phyloP scores from a whole-genome alignment of 352 stramenopile genomes.

The Phytopythium chamaehyphon region DNA sequence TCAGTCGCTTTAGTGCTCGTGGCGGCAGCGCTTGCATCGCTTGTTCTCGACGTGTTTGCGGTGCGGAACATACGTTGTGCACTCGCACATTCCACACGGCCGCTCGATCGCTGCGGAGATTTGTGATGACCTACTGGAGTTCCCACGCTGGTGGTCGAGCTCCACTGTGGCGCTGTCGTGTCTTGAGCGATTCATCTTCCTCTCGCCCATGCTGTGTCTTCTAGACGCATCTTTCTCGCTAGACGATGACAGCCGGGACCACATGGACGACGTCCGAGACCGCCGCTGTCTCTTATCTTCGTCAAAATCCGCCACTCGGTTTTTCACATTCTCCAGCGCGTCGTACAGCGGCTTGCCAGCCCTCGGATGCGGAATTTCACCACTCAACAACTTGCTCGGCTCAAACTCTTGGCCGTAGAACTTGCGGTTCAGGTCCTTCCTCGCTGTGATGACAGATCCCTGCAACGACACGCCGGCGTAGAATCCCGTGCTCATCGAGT shows the following conservation, averaged over 20 bases:
- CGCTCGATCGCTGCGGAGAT: conserved; percentile 24
- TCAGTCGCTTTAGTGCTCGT: conserved; percentile 54
- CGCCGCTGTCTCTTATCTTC: not conserved
- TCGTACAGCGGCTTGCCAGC: conserved; percentile 31
- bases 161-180: not conserved
- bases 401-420: conserved; percentile 67
- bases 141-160: not conserved
- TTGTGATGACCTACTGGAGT: not conserved
- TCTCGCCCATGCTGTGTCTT: not conserved
- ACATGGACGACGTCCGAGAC: conserved; percentile 1
- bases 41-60: conserved; percentile 58
- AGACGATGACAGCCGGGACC: not conserved
- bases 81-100: conserved; percentile 35
- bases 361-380: conserved; percentile 21
- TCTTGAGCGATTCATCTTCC: not conserved
- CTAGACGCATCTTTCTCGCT: not conserved
- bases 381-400: conserved; percentile 25
- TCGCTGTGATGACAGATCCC: conserved; percentile 67
- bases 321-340: conserved; percentile 30
- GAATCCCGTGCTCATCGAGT: conserved; percentile 77
- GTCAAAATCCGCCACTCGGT: conserved; percentile 10
- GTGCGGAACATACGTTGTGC: conserved; percentile 38
- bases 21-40: conserved; percentile 54
- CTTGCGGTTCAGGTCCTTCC: conserved; percentile 80
- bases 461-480: conserved; percentile 83